Conservation (phyloP, 805 yeast species). For the Metschnikowia dekortorum region DNA sequence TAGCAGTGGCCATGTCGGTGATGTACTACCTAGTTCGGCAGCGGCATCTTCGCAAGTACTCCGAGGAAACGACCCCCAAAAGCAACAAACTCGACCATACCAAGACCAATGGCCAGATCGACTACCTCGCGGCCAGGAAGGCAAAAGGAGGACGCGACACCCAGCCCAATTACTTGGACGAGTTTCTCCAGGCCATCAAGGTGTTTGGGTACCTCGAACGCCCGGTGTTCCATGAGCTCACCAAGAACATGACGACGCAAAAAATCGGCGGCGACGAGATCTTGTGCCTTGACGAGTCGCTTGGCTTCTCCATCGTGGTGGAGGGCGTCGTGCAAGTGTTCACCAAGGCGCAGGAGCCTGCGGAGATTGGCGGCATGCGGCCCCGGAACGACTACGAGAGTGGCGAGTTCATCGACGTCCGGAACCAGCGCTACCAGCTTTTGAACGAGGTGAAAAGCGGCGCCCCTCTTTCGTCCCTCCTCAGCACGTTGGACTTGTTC, state of each 20-base stretch:
- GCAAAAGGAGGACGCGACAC: slow-evolving; percentile 19
- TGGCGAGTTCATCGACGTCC: slow-evolving; percentile 45
- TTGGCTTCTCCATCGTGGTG: slow-evolving; percentile 88
- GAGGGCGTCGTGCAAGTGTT: slow-evolving; percentile 86
- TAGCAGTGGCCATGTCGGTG: slow-evolving; percentile 26
- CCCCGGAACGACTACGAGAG: slow-evolving; percentile 26
- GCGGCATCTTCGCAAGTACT: slow-evolving; percentile 58
- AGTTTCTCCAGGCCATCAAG: slow-evolving; percentile 84
- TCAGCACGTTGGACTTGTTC: slow-evolving; percentile 74
- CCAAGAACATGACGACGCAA: slow-evolving; percentile 87
- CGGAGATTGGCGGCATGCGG: slow-evolving; percentile 12
- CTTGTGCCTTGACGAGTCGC: slow-evolving; percentile 62
- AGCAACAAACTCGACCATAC: slow-evolving; percentile 29
- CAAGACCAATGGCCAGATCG: slow-evolving; percentile 42
- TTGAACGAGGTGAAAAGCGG: slow-evolving; percentile 80
- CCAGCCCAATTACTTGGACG: slow-evolving; percentile 74
- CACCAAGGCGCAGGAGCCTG: slow-evolving; percentile 41
- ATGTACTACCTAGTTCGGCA: slow-evolving; percentile 54
- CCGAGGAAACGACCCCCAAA: slow-evolving; percentile 31
- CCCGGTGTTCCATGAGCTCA: slow-evolving; percentile 87
- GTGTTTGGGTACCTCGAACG: slow-evolving; percentile 90
- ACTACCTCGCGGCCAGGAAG: slow-evolving; percentile 38
- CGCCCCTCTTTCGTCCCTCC: slow-evolving; percentile 76
- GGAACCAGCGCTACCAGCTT: slow-evolving; percentile 63
- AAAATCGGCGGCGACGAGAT: slow-evolving; percentile 74